Evolutionary conservation across 23 red algal genomes (phyloP), one percentile per base, ranked within the genome.

Genomic region (Gracilaria vermiculophylla): DNA sequence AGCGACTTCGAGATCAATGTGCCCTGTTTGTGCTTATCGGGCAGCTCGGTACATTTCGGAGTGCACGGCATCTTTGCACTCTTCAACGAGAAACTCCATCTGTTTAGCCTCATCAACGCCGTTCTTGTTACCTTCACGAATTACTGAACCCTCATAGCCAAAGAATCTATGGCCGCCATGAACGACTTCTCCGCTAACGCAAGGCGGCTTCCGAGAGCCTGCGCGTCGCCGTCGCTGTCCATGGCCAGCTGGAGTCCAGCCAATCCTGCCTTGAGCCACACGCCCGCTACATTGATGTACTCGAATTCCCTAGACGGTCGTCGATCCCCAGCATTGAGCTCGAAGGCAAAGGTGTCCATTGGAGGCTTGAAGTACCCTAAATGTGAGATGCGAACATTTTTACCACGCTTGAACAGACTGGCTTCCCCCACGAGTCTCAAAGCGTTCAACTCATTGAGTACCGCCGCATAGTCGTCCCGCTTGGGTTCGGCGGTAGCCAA

Each of bases 281-380:
- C 43, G 9, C 43, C 2, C 0, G 72, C 72, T 24, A 44, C 42
- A 44, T 77, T 77, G 19, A 77, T 52, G 36, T 77, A 77, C 27
- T 77, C 1, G 20, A 41, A 77, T n/a, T 77, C 72, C 39, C 53
- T 77, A 2, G 34, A 14, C 23, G 72, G 27, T 25, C 72, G 72
- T 2, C 72, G 43, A 53, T 77, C 72, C 31, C 33, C 21, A 34
- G 23, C 53, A 19, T 77, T 77, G 43, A 77, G 2, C 32, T 50
- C 42, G 6, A 34, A 25, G 24, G 53, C 15, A 34, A 77, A 77
- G 9, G 39, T 44, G 33, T 77, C 39, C 17, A 17, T 34, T 3
- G 10, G 43, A 2, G 72, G 72, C 72, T 77, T 77, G 0, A 77
- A 77, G 32, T 50, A 77, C 4, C 42, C 72, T n/a, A 77, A 33